phyloP scores from a whole-genome alignment of 441 rosid genomes.

The Pelargonium australe region DNA sequence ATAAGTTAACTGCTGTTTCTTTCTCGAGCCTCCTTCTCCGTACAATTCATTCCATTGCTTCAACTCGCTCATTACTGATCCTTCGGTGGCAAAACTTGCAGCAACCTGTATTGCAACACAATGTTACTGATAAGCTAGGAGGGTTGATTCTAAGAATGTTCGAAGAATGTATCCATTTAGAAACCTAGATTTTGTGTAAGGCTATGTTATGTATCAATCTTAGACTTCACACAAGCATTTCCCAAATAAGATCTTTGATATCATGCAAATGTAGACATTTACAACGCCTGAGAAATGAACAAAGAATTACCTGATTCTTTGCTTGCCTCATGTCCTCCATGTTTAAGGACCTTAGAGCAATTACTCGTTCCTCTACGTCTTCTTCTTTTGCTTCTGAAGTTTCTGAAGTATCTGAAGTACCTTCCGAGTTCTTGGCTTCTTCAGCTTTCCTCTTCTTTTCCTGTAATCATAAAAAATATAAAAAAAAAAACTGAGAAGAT shows the following conservation, averaged over 20 bases:
- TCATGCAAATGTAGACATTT: too few relatives aligned
- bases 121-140: too few relatives aligned
- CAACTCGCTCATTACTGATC: conserved; percentile 74
- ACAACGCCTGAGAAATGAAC: background rate
- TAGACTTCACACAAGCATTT: too few relatives aligned
- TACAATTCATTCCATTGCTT: conserved; percentile 91
- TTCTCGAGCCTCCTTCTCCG: conserved; percentile 95
- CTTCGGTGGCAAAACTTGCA: conserved; percentile 81
- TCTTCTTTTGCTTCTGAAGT: conserved; percentile 31
- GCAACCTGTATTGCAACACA: conserved; percentile 51
- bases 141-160: too few relatives aligned
- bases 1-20: conserved; percentile 83
- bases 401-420: conserved; percentile 23
- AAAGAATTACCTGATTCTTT: conserved; percentile 70
- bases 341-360: conserved; percentile 59
- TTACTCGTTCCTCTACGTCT: conserved; percentile 46
- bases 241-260: too few relatives aligned
- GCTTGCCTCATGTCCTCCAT: conserved; percentile 93
- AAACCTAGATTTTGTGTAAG: too few relatives aligned
- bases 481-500: background rate
- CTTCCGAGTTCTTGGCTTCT: conserved; percentile 47
- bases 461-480: conserved; percentile 1
- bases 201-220: too few relatives aligned
- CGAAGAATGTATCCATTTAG: too few relatives aligned
- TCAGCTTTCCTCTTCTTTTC: conserved; percentile 43